Percentiles rank a stretch among this genome's conserved stretches.
Evolutionary conservation across 2,329 filamentous ascomycete genomes (phyloP).

Genomic region (Lomentospora prolificans): DNA sequence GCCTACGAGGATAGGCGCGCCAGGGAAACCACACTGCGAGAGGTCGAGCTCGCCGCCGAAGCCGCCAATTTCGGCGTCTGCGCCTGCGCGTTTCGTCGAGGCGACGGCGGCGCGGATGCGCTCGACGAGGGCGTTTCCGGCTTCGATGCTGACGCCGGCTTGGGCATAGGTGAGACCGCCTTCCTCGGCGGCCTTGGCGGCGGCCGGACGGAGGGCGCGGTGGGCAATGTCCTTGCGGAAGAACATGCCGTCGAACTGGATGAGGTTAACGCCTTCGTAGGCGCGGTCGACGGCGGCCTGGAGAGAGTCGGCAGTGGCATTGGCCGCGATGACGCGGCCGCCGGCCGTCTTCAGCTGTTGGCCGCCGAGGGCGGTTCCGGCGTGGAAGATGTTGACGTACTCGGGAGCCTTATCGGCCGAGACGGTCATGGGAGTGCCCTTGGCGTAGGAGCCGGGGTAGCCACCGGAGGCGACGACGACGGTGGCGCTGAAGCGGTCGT

Average conservation of each 20-base stretch:
- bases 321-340: constrained; percentile 89
- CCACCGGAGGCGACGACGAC: constrained; percentile 90
- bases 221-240: constrained; percentile 89
- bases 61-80: constrained; percentile 87
- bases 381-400: constrained; percentile 73
- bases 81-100: constrained; percentile 74
- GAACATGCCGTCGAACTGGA: constrained; percentile 83
- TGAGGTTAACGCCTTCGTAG: constrained; percentile 66
- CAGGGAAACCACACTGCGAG: constrained; percentile 44
- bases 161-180: constrained; percentile 77
- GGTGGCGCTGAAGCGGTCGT: constrained; percentile 68
- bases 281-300: constrained; percentile 76
- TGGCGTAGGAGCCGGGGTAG: constrained; percentile 78
- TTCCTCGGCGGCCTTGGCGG: constrained; percentile 21
- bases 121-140: constrained; percentile 85
- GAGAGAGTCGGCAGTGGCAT: constrained; percentile 61
- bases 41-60: constrained; percentile 86
- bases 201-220: constrained; percentile 48
- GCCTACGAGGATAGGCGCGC: constrained; percentile 72
- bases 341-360: constrained; percentile 65
- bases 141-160: constrained; percentile 88
- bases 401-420: constrained; percentile 32
- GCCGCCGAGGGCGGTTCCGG: constrained; percentile 63
- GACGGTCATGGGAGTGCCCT: constrained; percentile 56
- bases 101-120: constrained; percentile 86